These are phyloP conservation scores for Oryza meyeriana DNA, from an alignment of 176 grass and related monocot genomes.

Conservation along the genomic window DNA sequence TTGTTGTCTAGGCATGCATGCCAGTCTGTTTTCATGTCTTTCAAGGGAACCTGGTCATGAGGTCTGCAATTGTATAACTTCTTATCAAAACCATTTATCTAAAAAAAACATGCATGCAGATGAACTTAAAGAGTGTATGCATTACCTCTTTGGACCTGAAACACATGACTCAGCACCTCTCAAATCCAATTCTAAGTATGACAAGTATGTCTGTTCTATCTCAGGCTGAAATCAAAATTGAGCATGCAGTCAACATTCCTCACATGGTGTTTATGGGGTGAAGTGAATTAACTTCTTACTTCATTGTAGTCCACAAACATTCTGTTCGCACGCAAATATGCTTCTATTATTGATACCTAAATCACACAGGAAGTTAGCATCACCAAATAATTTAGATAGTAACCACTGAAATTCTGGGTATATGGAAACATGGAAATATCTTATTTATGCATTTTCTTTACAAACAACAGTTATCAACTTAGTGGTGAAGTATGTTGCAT, in stretches of 20 bases:
- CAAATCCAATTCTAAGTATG: conserved; percentile 59
- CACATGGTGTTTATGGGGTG: background rate
- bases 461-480: background rate
- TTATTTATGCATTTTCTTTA: background rate
- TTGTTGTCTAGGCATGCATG: conserved; percentile 60
- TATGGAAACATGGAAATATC: background rate
- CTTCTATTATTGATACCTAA: conserved; percentile 62
- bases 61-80: conserved; percentile 31
- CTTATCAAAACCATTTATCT: background rate
- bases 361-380: background rate
- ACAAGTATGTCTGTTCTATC: conserved; percentile 55
- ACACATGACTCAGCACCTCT: conserved; percentile 53
- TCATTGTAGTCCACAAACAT: conserved; percentile 72
- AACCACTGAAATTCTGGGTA: background rate
- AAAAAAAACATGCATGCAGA: no score
- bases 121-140: background rate
- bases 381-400: background rate
- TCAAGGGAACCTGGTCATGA: conserved; percentile 61
- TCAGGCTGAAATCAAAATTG: conserved; percentile 40
- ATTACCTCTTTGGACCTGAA: conserved; percentile 73
- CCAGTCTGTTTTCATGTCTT: conserved; percentile 72
- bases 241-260: background rate
- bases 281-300: conserved; percentile 26
- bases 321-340: conserved; percentile 59
- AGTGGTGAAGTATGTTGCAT: background rate